These are phyloP conservation scores for Colletotrichum falcatum DNA, from an alignment of 2,329 filamentous ascomycete genomes.

Conservation along the genomic window DNA sequence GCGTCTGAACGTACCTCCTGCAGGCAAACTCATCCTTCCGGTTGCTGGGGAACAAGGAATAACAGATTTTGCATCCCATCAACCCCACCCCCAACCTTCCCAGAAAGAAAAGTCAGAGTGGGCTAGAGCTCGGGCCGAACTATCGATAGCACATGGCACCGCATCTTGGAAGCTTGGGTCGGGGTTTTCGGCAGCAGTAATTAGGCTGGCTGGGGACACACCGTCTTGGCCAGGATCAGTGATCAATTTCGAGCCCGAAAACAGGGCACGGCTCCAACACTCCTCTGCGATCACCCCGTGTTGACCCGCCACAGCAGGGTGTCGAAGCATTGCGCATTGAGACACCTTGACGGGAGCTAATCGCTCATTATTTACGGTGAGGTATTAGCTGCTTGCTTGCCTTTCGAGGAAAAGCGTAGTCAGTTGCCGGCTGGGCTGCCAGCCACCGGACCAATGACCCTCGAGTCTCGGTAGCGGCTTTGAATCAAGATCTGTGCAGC, in stretches of 20 bases:
- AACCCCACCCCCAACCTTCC: constrained; percentile 4
- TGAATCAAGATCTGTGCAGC: constrained; percentile 18
- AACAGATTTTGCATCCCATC: neutral
- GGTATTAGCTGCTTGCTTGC: neutral
- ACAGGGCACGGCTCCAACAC: neutral
- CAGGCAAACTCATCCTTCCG: neutral
- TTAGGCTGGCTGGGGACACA: neutral
- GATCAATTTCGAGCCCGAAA: constrained; percentile 6
- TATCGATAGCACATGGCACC: constrained; percentile 17
- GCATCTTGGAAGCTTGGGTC: neutral
- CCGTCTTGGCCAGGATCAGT: neutral
- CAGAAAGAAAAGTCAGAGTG: constrained; percentile 1
- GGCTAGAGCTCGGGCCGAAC: neutral
- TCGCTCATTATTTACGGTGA: neutral
- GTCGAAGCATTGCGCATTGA: neutral
- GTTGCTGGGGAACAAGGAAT: neutral
- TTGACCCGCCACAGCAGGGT: neutral
- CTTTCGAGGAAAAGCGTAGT: neutral
- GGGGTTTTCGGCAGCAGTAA: neutral
- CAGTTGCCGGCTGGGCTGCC: neutral
- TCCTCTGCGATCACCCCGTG: neutral
- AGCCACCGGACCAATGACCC: constrained; percentile 5
- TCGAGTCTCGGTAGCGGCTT: neutral
- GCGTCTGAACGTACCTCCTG: neutral
- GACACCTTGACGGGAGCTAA: neutral